Percentiles rank a stretch among this genome's conserved stretches.
Conservation (phyloP, 371 early-diverging fungal species). For the Encephalitozoon cuniculi region DNA sequence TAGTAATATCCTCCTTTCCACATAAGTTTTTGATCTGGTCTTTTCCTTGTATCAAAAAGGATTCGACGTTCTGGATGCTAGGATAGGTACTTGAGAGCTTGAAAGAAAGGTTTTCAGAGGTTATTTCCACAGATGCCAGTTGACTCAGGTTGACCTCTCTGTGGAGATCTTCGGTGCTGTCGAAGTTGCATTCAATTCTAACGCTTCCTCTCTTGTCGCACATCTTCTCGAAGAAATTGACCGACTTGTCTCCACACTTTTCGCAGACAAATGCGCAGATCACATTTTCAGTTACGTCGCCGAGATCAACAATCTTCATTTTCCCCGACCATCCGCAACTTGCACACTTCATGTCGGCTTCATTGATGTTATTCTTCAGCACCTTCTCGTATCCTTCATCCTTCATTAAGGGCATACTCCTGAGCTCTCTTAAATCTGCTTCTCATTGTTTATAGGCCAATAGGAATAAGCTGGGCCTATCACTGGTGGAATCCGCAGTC, state of each 20-base stretch:
- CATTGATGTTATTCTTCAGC: not conserved
- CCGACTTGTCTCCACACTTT: conserved; percentile 16
- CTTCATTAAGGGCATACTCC: not conserved
- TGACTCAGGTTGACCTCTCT: conserved; percentile 17
- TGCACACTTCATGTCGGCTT: not conserved
- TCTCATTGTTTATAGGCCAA: not conserved
- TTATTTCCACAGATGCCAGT: conserved; percentile 6
- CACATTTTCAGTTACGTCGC: conserved; percentile 6
- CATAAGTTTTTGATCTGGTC: not conserved
- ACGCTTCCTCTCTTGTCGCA: not conserved
- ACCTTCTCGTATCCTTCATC: not conserved
- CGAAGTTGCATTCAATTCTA: conserved; percentile 24
- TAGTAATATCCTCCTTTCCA: not conserved
- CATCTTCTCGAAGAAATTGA: conserved; percentile 6
- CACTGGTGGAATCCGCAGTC: not conserved
- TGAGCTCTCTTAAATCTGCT: not conserved
- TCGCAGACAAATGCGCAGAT: conserved; percentile 29
- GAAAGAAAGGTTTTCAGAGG: conserved; percentile 6
- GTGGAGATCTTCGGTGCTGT: conserved; percentile 14
- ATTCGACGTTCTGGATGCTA: conserved; percentile 11
- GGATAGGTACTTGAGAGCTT: not conserved
- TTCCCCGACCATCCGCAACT: not conserved
- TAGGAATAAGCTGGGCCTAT: not conserved
- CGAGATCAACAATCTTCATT: not conserved
- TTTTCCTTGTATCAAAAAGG: conserved; percentile 13